A percentile compares a stretch with the other conserved stretches of the same genome.
phyloP scores from a whole-genome alignment of 805 yeast genomes.

The Barnettozyma siamensis region DNA sequence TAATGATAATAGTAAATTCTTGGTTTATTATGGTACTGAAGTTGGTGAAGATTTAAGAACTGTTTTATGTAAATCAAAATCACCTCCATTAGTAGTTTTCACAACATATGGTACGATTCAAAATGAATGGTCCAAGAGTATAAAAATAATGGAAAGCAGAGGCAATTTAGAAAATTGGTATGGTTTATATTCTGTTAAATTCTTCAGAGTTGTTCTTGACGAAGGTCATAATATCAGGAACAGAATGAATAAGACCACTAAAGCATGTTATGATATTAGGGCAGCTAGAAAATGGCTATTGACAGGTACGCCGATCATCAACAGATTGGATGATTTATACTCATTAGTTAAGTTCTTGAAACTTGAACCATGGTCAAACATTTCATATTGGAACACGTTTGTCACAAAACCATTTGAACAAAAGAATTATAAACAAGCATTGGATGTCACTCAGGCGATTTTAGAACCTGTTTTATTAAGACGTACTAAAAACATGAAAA shows the following conservation, averaged over 20 bases:
- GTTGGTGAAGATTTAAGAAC: slow-evolving; percentile 41
- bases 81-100: slow-evolving; percentile 63
- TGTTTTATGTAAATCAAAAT: slow-evolving; percentile 33
- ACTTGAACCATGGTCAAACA: slow-evolving; percentile 87
- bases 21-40: slow-evolving; percentile 73
- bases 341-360: slow-evolving; percentile 68
- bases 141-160: slow-evolving; percentile 10
- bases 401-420: slow-evolving; percentile 79
- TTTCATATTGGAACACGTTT: slow-evolving; percentile 82
- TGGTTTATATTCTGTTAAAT: slow-evolving; percentile 69
- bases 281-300: slow-evolving; percentile 74
- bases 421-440: slow-evolving; percentile 61
- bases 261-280: slow-evolving; percentile 61
- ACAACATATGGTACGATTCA: slow-evolving; percentile 88
- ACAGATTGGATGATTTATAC: slow-evolving; percentile 79
- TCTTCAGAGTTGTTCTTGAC: slow-evolving; percentile 73
- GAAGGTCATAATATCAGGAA: slow-evolving; percentile 91
- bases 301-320: slow-evolving; percentile 92
- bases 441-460: slow-evolving; percentile 79
- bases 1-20: slow-evolving; percentile 38
- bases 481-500: slow-evolving; percentile 82
- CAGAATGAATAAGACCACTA: slow-evolving; percentile 70
- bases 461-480: slow-evolving; percentile 78
- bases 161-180: slow-evolving; percentile 12
- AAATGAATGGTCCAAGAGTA: slow-evolving; percentile 58